Evolutionary conservation across 768 basidiomycete genomes (phyloP).

Genomic region (Hypsizygus marmoreus): DNA sequence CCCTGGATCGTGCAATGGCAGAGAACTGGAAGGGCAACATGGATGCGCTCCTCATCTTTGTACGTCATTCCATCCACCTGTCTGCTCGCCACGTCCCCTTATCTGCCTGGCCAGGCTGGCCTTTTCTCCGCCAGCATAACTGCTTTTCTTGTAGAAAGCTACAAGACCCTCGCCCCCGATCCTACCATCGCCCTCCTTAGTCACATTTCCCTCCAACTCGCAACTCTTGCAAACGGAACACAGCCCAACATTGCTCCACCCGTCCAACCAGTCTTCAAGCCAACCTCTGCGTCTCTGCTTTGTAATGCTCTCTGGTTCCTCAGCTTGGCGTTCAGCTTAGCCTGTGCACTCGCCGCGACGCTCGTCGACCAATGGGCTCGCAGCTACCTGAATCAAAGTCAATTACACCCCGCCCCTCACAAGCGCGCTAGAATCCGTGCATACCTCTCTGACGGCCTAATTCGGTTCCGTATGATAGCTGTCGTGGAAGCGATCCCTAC

Average conservation of each 20-base stretch:
- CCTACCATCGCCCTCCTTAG: conserved; percentile 8
- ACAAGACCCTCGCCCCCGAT: conserved; percentile 16
- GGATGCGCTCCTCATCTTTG: conserved; percentile 22
- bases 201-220: conserved; percentile 16
- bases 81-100: background rate
- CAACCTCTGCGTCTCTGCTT: conserved; percentile 29
- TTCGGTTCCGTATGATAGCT: conserved; percentile 35
- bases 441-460: conserved; percentile 40
- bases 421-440: conserved; percentile 42
- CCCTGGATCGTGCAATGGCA: conserved; percentile 16
- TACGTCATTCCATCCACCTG: conserved; percentile 7
- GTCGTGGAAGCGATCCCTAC: conserved; percentile 43
- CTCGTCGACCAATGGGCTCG: conserved; percentile 51
- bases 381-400: conserved; percentile 33
- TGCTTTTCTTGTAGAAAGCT: conserved; percentile 25
- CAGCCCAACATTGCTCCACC: background rate
- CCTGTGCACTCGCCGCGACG: conserved; percentile 42
- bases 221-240: conserved; percentile 11
- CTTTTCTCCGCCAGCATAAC: conserved; percentile 24
- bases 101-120: conserved; percentile 18
- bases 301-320: conserved; percentile 48
- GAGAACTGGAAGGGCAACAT: conserved; percentile 21
- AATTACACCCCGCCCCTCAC: conserved; percentile 32
- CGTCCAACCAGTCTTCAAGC: conserved; percentile 17
- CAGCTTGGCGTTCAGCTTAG: conserved; percentile 43